These are phyloP conservation scores for Pythium dissotocum DNA, from an alignment of 352 stramenopile genomes.

Conservation along the genomic window DNA sequence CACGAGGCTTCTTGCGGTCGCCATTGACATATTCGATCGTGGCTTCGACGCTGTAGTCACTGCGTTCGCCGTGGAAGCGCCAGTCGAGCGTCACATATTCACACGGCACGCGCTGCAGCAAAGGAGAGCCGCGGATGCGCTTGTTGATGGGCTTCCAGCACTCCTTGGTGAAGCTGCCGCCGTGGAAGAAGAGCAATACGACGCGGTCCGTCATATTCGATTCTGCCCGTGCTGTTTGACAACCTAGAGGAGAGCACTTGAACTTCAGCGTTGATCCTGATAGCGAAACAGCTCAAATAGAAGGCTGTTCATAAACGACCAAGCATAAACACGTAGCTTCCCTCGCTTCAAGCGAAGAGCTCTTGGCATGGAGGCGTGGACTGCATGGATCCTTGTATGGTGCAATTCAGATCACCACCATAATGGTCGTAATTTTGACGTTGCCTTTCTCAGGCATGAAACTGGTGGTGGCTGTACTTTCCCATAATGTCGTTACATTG, in stretches of 20 bases:
- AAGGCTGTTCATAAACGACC: not conserved
- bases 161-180: conserved; percentile 39
- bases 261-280: not conserved
- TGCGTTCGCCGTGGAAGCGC: conserved; percentile 35
- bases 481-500: too few relatives aligned
- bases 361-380: too few relatives aligned
- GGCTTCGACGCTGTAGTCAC: conserved; percentile 26
- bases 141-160: conserved; percentile 42
- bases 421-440: not conserved
- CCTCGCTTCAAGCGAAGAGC: too few relatives aligned
- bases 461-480: too few relatives aligned
- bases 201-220: conserved; percentile 2
- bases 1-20: conserved; percentile 18
- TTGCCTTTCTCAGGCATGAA: too few relatives aligned
- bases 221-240: not conserved
- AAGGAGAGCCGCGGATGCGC: conserved; percentile 23
- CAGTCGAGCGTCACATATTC: conserved; percentile 41
- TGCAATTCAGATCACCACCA: not conserved
- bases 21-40: conserved; percentile 25
- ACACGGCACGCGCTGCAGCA: conserved; percentile 26
- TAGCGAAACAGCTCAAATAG: not conserved
- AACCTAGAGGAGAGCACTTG: not conserved
- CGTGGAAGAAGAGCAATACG: conserved; percentile 43
- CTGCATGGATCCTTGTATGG: too few relatives aligned
- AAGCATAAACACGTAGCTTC: not conserved